Evolutionary conservation across 371 early-diverging fungal genomes (phyloP).

Genomic region (Lichtheimia corymbifera): DNA sequence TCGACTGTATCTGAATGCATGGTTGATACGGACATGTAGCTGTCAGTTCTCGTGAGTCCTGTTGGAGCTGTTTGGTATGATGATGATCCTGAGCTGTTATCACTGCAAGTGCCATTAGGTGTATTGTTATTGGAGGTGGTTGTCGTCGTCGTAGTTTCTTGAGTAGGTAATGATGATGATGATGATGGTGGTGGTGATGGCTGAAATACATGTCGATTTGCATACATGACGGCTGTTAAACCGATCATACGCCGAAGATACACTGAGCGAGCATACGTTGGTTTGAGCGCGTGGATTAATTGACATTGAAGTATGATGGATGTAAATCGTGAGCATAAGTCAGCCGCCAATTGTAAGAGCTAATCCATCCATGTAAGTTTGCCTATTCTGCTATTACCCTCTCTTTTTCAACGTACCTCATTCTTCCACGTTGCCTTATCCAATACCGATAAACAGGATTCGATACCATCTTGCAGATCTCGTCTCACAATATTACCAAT

Average conservation of each 20-base stretch:
- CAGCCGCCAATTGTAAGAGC: conserved; percentile 6
- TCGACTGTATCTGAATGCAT: too few species aligned
- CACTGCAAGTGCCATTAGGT: background rate
- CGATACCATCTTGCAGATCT: conserved; percentile 34
- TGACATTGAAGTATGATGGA: conserved; percentile 13
- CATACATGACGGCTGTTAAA: conserved; percentile 17
- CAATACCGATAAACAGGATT: conserved; percentile 2
- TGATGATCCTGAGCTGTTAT: background rate
- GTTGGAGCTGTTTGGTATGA: background rate
- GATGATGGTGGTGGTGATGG: conserved; percentile 3
- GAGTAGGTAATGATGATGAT: background rate
- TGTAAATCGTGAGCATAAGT: conserved; percentile 18
- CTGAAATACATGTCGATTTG: conserved; percentile 7
- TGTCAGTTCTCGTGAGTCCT: background rate
- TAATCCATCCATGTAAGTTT: background rate
- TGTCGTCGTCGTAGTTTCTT: background rate
- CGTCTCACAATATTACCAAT: conserved; percentile 21
- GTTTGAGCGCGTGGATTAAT: conserved; percentile 27
- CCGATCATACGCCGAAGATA: conserved; percentile 29
- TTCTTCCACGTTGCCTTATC: conserved; percentile 19
- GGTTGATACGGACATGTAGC: background rate
- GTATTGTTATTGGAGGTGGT: background rate
- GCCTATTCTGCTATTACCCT: too few species aligned
- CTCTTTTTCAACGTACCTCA: conserved; percentile 8
- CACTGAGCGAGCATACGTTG: conserved; percentile 22